Evolutionary conservation across 257 asterid species (phyloP), one percentile per base, ranked within the genome.

Genomic region (Verbascum thapsus): DNA sequence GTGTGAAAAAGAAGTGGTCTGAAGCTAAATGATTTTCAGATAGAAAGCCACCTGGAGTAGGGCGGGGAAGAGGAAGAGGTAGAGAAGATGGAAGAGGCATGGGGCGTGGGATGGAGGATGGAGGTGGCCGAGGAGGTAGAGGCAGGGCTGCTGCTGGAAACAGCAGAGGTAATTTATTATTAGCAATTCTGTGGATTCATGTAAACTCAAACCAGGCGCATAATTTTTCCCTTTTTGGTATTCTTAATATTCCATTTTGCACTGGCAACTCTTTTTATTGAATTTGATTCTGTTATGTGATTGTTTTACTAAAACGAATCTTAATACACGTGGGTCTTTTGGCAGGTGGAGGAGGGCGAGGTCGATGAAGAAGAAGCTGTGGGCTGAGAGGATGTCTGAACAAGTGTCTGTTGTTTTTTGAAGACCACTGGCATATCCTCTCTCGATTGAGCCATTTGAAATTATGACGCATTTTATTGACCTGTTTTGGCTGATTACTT

Each of bases 21-120:
- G 35, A 34, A 37, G 56, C 49, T n/a, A n/a, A 22, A 49, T 38
- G 43, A 45, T 32, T 57, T 68, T 58, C 85, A 83, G 87, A 83
- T 58, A 71, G 90, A 76, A 80, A 71, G 79, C 86, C 90, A 51
- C 87, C 90, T n/a, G 87, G 90, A 32, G 87, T 83, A 49, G 85
- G 87, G 56, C 81, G 86, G 39, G 86, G 89, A 69, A 74, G 90
- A 63, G 87, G 90, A 62, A 73, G 90, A 76, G 88, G 83, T 8
- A 70, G 85, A 67, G 87, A 80, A 42, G 90, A 83, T 55, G 62
- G 66, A 50, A 78, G 70, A 69, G 89, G 82, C 12, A 41, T 66
- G 7, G 89, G 89, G 12, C 86, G 84, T 51, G 84, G 84, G 17
- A 20, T 75, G 64, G 90, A 80, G 63, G 87, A 83, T 49, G 86